Percentiles rank a stretch among this genome's conserved stretches.
These are phyloP conservation scores for Hsuehochloa calcarea DNA, from an alignment of 176 grass and related monocot species.

Conservation along the genomic window DNA sequence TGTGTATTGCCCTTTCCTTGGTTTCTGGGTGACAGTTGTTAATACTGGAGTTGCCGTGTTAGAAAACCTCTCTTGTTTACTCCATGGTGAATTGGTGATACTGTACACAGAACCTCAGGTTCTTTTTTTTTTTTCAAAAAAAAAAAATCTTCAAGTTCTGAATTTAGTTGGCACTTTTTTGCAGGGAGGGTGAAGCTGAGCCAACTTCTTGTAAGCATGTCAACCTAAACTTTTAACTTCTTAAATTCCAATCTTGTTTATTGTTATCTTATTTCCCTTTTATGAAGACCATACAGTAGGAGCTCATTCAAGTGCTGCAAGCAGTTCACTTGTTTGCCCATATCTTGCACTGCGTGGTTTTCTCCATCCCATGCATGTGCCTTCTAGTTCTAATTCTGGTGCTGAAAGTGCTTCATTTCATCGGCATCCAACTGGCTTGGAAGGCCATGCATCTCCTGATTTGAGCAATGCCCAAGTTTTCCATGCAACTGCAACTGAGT, in stretches of 20 bases:
- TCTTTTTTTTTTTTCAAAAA: background rate
- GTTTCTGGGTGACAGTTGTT: background rate
- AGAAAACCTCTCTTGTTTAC: slow-evolving; percentile 9
- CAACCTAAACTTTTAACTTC: slow-evolving; percentile 14
- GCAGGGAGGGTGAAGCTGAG: slow-evolving; percentile 60
- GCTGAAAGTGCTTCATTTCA: slow-evolving; percentile 64
- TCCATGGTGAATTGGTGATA: background rate
- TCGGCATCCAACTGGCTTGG: slow-evolving; percentile 52
- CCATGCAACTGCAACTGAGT: slow-evolving; percentile 39
- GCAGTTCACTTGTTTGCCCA: slow-evolving; percentile 71
- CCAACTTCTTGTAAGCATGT: slow-evolving; percentile 63
- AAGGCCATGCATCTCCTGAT: slow-evolving; percentile 50
- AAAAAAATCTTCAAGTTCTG: slow-evolving; percentile 2
- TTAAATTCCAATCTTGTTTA: slow-evolving; percentile 29
- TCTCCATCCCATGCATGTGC: slow-evolving; percentile 59
- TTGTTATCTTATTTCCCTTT: slow-evolving; percentile 26
- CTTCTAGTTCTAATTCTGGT: slow-evolving; percentile 55
- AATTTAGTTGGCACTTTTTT: slow-evolving; percentile 31
- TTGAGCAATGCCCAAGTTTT: slow-evolving; percentile 55
- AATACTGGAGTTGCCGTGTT: background rate
- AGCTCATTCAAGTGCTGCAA: slow-evolving; percentile 65
- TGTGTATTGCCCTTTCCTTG: too few relatives aligned
- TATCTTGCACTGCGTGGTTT: slow-evolving; percentile 65
- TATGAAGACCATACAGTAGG: slow-evolving; percentile 59
- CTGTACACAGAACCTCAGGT: background rate